Conservation (phyloP, 352 stramenopile genomes). For the Phytopythium sindhum region DNA sequence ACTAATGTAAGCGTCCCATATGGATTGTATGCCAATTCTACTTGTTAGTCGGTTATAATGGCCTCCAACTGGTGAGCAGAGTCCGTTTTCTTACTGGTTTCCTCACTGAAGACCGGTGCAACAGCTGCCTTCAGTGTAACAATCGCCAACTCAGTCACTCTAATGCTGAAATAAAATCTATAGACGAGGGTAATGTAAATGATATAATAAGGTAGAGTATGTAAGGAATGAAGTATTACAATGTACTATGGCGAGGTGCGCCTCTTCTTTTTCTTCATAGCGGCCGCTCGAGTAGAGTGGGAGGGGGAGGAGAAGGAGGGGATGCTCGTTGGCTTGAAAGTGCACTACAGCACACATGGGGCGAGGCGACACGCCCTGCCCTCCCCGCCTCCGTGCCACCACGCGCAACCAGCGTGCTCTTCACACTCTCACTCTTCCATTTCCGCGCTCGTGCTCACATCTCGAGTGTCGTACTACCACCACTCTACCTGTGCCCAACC, state of each 20-base stretch:
- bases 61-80: background rate
- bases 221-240: no score
- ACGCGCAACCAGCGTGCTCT: background rate
- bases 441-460: constrained; percentile 10
- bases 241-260: no score
- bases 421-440: constrained; percentile 30
- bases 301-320: background rate
- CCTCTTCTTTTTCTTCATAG: background rate
- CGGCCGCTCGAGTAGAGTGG: background rate
- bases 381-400: background rate
- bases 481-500: background rate
- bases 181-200: background rate
- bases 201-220: background rate
- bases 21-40: no score
- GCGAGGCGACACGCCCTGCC: background rate
- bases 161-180: background rate
- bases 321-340: constrained; percentile 1
- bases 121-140: background rate
- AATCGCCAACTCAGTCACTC: background rate
- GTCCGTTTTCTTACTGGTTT: constrained; percentile 5
- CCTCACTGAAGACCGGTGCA: background rate
- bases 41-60: background rate
- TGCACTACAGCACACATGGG: background rate
- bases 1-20: no score
- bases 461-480: background rate